Base-by-base conservation (phyloP, 768 basidiomycete species). In the Xanthoconium stramineum region DNA sequence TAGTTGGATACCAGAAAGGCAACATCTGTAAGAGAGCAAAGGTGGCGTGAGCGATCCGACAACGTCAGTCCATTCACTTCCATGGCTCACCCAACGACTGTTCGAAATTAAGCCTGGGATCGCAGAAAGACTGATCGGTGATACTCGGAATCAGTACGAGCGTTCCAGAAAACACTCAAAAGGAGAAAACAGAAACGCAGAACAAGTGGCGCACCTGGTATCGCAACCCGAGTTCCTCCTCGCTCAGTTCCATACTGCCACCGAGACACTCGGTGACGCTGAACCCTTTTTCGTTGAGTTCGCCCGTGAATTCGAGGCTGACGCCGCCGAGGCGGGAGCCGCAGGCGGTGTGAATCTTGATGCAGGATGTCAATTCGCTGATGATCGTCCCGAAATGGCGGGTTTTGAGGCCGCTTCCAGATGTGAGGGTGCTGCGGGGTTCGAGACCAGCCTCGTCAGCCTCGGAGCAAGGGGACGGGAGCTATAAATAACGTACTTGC, bases 251-350 rank as follows among this genome's bases (percentile, higher is more conserved):
- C 95, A 98, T 98, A 61, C 92, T 96, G 1, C 96, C 97, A 6
- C 97, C 97, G 11, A 95, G 77, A 67, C 95, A 98, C 71, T 98
- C 97, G 0, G 97, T 99, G 42, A 99, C 97, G 59, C 90, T 90
- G 72, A 88, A 92, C 7, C 96, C 94, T 54, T 97, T 87, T 12
- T 91, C 86, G 58, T 89, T 88, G 50, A 96, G 76, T 71, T 96
- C 92, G 19, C 94, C 92, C 3, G 96, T 95, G 70, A 97, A 86
- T 71, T 96, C 94, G 20, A 97, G 81, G 65, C 90, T 91, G 15
- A 96, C 88, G 1, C 86, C 88, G 7, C 88, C 88, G 0, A 98
- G 78, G 33, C 85, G 82, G 5, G 93, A 94, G n/a, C 76, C 75
- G 53, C 81, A 83, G 37, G 79, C 75, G 8, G 82, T 73, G 70